Percentiles rank a stretch among this genome's conserved stretches.
phyloP scores from a whole-genome alignment of 2,329 filamentous ascomycete species.

The Kalmusia sp. region DNA sequence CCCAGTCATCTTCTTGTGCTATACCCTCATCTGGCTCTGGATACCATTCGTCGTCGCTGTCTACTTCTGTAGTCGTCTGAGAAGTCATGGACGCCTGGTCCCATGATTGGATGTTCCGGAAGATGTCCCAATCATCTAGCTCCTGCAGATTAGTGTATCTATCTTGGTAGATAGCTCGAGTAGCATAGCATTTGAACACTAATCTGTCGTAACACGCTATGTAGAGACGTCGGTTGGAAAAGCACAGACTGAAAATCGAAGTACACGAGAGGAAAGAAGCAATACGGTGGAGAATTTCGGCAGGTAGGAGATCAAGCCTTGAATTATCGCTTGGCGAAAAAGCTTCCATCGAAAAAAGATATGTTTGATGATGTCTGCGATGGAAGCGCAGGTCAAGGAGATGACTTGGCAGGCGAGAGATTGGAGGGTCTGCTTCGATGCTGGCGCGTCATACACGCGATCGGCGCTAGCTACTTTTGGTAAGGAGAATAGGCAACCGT shows the following conservation, averaged over 20 bases:
- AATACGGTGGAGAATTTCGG: constrained; percentile 3
- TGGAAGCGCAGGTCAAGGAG: neutral
- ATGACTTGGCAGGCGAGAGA: neutral
- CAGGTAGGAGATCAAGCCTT: constrained; percentile 2
- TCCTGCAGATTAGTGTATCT: neutral
- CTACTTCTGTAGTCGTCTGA: neutral
- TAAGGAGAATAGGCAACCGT: neutral
- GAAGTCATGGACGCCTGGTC: neutral
- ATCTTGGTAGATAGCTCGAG: neutral
- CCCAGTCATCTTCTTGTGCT: constrained; percentile 1
- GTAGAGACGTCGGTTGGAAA: neutral
- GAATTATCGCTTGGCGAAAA: neutral
- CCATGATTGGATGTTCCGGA: neutral
- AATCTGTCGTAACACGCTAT: constrained; percentile 1
- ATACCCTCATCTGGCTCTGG: neutral
- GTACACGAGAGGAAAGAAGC: neutral
- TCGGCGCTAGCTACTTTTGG: neutral
- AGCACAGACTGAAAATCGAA: constrained; percentile 4
- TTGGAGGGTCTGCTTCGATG: neutral
- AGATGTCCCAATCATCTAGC: neutral
- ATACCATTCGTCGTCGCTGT: constrained; percentile 8
- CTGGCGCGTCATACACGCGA: no score
- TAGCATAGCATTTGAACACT: constrained; percentile 3
- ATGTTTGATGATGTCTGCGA: neutral
- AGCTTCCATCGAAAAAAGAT: neutral